These are phyloP conservation scores for Hippophae rhamnoides DNA, from an alignment of 306 rosid species.

Conservation along the genomic window DNA sequence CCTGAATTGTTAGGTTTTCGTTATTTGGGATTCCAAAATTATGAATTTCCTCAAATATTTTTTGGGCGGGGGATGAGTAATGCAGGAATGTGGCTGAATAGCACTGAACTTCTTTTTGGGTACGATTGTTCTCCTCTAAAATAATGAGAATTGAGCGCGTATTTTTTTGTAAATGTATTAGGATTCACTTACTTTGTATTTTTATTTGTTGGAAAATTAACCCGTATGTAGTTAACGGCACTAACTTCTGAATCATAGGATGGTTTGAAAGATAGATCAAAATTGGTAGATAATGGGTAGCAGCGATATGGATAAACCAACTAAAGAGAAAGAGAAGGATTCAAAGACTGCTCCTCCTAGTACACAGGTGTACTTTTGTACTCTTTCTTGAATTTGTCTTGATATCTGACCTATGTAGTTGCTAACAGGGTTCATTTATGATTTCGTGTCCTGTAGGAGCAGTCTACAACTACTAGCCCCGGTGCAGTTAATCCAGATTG, in stretches of 20 bases:
- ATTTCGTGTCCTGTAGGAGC: conserved; percentile 47
- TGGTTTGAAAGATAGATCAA: conserved; percentile 35
- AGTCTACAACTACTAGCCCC: conserved; percentile 48
- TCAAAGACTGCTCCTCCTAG: conserved; percentile 56
- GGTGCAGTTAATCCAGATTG: conserved; percentile 85
- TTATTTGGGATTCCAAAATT: not conserved
- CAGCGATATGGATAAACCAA: conserved; percentile 70
- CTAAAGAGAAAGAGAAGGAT: conserved; percentile 65
- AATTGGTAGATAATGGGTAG: conserved; percentile 52
- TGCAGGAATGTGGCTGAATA: too few species aligned
- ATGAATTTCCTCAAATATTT: not conserved
- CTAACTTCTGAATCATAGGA: conserved; percentile 27
- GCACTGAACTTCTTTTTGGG: too few species aligned
- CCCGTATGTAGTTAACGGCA: not conserved
- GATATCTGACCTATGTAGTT: not conserved
- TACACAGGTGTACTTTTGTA: conserved; percentile 52
- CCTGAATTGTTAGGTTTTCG: not conserved
- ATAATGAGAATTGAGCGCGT: too few species aligned
- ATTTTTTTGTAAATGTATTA: too few species aligned
- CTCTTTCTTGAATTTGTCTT: conserved; percentile 7
- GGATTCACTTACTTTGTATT: not conserved
- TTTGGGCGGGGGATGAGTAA: too few species aligned
- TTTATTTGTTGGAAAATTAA: not conserved
- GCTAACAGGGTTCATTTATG: conserved; percentile 11
- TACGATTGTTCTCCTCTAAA: too few species aligned